These are phyloP conservation scores for Ogataea trehaloabstinens DNA, from an alignment of 805 yeast species.

Conservation along the genomic window DNA sequence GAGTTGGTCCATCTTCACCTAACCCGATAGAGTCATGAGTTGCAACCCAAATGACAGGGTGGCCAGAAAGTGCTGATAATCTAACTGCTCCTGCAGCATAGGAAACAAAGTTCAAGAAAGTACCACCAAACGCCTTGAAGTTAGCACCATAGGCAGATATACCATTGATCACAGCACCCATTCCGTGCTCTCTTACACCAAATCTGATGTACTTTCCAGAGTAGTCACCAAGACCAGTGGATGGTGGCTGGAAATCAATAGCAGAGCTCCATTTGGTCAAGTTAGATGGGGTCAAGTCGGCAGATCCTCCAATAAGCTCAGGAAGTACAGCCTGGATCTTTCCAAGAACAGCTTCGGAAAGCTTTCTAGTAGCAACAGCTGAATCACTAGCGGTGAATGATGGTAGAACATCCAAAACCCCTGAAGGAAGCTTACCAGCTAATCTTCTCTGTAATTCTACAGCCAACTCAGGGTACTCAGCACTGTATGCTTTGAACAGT, in stretches of 20 bases:
- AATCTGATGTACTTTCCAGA: slow-evolving; percentile 92
- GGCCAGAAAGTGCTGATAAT: slow-evolving; percentile 79
- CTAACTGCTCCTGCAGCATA: slow-evolving; percentile 87
- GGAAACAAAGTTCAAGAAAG: slow-evolving; percentile 89
- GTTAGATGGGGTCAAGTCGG: slow-evolving; percentile 96
- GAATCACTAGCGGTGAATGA: slow-evolving; percentile 71
- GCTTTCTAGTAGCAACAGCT: slow-evolving; percentile 91
- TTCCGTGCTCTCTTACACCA: slow-evolving; percentile 99
- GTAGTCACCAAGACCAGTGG: slow-evolving; percentile 78
- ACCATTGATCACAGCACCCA: slow-evolving; percentile 99
- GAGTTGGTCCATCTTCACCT: slow-evolving; percentile 94
- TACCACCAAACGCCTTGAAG: slow-evolving; percentile 91
- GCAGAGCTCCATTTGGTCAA: slow-evolving; percentile 84
- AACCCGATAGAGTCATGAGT: slow-evolving; percentile 89
- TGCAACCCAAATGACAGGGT: slow-evolving; percentile 83
- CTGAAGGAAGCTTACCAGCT: slow-evolving; percentile 71
- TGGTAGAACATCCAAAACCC: slow-evolving; percentile 80
- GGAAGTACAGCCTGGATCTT: slow-evolving; percentile 66
- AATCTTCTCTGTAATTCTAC: slow-evolving; percentile 80
- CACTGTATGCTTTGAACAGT: slow-evolving; percentile 56
- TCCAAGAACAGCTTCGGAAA: slow-evolving; percentile 77
- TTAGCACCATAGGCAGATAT: slow-evolving; percentile 86
- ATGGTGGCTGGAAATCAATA: slow-evolving; percentile 88
- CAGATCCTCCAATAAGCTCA: slow-evolving; percentile 95
- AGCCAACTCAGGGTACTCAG: slow-evolving; percentile 74